phyloP scores from a whole-genome alignment of 2,329 filamentous ascomycete genomes.

The Fonsecaea nubica region DNA sequence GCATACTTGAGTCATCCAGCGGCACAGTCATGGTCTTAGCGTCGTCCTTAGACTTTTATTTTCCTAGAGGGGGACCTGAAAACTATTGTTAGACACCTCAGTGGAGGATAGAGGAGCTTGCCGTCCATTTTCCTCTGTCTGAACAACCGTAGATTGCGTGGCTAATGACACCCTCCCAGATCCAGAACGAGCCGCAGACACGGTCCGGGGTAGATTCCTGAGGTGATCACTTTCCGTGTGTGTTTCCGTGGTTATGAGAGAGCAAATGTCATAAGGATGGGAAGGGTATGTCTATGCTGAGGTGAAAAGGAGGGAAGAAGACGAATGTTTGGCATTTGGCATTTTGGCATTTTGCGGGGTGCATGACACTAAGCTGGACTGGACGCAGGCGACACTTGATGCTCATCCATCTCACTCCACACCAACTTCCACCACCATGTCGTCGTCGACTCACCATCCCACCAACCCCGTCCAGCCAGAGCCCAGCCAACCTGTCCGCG shows the following conservation, averaged over 20 bases:
- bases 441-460: background rate
- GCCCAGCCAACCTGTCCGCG: background rate
- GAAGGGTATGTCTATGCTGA: background rate
- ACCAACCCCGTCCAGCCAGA: background rate
- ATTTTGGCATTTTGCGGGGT: constrained; percentile 7
- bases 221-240: constrained; percentile 2
- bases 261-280: background rate
- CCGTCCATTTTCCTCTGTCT: background rate
- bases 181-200: background rate
- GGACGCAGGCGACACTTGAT: background rate
- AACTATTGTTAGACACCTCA: background rate
- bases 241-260: background rate
- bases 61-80: background rate
- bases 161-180: background rate
- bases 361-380: background rate
- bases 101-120: background rate
- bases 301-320: constrained; percentile 4
- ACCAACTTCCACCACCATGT: constrained; percentile 2
- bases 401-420: constrained; percentile 7
- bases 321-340: background rate
- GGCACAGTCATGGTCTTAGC: background rate
- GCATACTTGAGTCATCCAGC: background rate
- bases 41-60: no score
- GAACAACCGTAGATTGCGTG: background rate
- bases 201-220: background rate